phyloP scores from a whole-genome alignment of 805 yeast genomes.

The Teunomyces atbi region DNA sequence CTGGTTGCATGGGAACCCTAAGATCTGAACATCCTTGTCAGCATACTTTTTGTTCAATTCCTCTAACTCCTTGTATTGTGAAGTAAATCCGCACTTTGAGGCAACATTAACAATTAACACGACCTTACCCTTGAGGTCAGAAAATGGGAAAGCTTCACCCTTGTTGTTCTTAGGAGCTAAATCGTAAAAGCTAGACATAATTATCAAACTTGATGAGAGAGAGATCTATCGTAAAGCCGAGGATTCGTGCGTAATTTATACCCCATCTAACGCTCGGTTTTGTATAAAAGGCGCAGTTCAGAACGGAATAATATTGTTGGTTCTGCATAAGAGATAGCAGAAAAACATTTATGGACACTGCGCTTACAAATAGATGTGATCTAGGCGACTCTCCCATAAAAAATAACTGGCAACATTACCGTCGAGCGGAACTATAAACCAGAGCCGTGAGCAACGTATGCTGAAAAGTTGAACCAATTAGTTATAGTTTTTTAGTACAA shows the following conservation, averaged over 20 bases:
- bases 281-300: neutral
- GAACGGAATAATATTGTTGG: neutral
- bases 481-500: too few relatives aligned
- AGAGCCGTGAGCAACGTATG: too few relatives aligned
- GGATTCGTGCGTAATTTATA: neutral
- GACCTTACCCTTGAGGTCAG: slow-evolving; percentile 70
- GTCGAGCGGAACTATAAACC: too few relatives aligned
- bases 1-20: slow-evolving; percentile 48
- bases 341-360: too few relatives aligned
- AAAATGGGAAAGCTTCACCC: slow-evolving; percentile 59
- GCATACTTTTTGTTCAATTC: slow-evolving; percentile 41
- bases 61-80: slow-evolving; percentile 51
- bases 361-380: too few relatives aligned
- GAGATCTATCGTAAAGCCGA: neutral
- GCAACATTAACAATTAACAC: slow-evolving; percentile 86
- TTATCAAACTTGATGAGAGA: neutral
- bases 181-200: slow-evolving; percentile 63
- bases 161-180: slow-evolving; percentile 62
- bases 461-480: too few relatives aligned
- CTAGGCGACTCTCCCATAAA: too few relatives aligned
- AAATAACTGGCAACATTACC: too few relatives aligned
- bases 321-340: too few relatives aligned
- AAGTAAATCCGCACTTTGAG: slow-evolving; percentile 73
- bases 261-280: neutral
- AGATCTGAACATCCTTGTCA: slow-evolving; percentile 33